Conservation (phyloP, 192 early-diverging fungal species). For the Coemansia sp. region DNA sequence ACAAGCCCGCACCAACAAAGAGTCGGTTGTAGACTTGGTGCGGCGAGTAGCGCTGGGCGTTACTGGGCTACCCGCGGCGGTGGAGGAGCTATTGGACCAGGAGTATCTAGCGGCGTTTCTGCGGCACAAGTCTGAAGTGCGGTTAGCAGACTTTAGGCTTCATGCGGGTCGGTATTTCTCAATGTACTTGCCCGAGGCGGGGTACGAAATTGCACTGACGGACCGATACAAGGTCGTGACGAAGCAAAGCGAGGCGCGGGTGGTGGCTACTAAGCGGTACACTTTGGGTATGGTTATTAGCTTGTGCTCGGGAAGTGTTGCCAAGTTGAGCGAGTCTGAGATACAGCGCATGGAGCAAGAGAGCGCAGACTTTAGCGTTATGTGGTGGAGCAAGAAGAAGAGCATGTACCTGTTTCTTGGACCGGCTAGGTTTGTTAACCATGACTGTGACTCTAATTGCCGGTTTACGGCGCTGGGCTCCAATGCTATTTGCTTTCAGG, state of each 20-base stretch:
- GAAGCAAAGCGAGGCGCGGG: slow-evolving; percentile 31
- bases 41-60: slow-evolving; percentile 21
- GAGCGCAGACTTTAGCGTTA: slow-evolving; percentile 63
- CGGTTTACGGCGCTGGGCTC: slow-evolving; percentile 44
- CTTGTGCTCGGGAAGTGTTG: slow-evolving; percentile 58
- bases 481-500: slow-evolving; percentile 65
- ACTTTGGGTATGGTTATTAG: slow-evolving; percentile 35
- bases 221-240: slow-evolving; percentile 54
- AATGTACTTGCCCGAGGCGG: slow-evolving; percentile 64
- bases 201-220: slow-evolving; percentile 65
- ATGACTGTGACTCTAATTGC: slow-evolving; percentile 69
- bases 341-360: slow-evolving; percentile 34
- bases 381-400: slow-evolving; percentile 59
- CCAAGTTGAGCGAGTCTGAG: slow-evolving; percentile 45
- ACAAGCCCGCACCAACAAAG: slow-evolving; percentile 14
- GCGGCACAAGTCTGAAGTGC: slow-evolving; percentile 26
- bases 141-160: slow-evolving; percentile 28
- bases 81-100: slow-evolving; percentile 26
- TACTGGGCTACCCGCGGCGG: slow-evolving; percentile 16
- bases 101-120: slow-evolving; percentile 38
- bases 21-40: slow-evolving; percentile 11
- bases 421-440: slow-evolving; percentile 74
- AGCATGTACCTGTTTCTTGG: slow-evolving; percentile 65
- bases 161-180: slow-evolving; percentile 60
- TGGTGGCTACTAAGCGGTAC: slow-evolving; percentile 41